Evolutionary conservation across 1,284 basidiomycete species (phyloP), one percentile per base, ranked within the genome.

Genomic region (Takashimella koratensis): DNA sequence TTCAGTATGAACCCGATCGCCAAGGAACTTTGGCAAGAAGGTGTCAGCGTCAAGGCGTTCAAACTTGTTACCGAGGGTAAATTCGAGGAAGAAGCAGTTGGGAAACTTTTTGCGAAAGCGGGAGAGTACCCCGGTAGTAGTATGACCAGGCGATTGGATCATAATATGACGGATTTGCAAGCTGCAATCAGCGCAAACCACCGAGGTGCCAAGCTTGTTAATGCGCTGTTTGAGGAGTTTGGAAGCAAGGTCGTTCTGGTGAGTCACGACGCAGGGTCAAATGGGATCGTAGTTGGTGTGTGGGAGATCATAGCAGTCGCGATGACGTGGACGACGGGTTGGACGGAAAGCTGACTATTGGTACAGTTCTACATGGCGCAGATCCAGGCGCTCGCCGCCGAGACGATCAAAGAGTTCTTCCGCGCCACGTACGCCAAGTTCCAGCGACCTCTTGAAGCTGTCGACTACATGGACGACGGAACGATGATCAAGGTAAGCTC

Each of bases 141-240:
- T 12, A 89, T 88, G 1, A 90, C 88, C 67, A 79, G 90, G 61
- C 88, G 89, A 65, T 84, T 95, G 53, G 79, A 86, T 49, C 92
- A 96, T 68, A 93, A 95, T 2, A 91, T 94, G 77, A 90, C 87
- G 62, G 93, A 97, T 72, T 74, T 97, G 53, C 91, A 93, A 73
- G 93, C 93, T 83, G 93, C 96, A 86, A 88, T 98, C 56, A 90
- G 93, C 0, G 94, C 95, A 16, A 97, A 96, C 71, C 85, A 95
- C 75, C 97, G 96, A 78, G 94, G 92, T 13, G 85, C 88, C 23
- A 86, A 88, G 60, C 80, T 93, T 6, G 83, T 93, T 26, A 58
- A 62, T 3, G 51, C 69, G 83, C 87, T 97, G 60, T 86, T 95
- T 40, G 82, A 84, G 5, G 92, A 98, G 64, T 96, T 95, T 69